phyloP scores from a whole-genome alignment of 2,329 filamentous ascomycete genomes.

The Scytalidium sp. region DNA sequence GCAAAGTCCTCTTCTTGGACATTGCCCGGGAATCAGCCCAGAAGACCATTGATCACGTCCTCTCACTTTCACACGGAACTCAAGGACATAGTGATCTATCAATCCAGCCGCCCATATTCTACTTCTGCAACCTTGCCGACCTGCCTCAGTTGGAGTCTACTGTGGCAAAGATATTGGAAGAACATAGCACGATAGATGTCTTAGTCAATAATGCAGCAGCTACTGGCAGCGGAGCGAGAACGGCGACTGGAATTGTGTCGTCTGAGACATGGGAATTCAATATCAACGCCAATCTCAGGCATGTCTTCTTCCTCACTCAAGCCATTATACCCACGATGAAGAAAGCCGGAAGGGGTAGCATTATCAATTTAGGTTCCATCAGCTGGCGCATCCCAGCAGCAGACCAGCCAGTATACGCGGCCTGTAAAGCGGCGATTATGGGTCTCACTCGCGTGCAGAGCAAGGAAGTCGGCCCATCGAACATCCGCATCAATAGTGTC shows the following conservation, averaged over 20 bases:
- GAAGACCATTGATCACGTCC: conserved; percentile 24
- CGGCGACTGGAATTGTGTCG: conserved; percentile 34
- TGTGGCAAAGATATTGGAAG: conserved; percentile 29
- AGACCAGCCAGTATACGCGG: conserved; percentile 31
- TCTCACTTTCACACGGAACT: background rate
- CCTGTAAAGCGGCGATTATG: conserved; percentile 39
- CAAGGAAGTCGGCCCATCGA: conserved; percentile 26
- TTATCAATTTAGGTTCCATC: conserved; percentile 39
- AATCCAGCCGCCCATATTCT: conserved; percentile 31
- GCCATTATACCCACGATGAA: conserved; percentile 34
- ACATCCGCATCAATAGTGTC: conserved; percentile 38
- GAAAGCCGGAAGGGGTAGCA: conserved; percentile 26
- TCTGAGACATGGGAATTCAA: conserved; percentile 38
- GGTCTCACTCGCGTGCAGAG: conserved; percentile 37
- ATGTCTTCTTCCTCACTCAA: conserved; percentile 41
- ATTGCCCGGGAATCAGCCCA: conserved; percentile 30
- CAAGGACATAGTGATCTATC: background rate
- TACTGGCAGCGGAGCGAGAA: conserved; percentile 19
- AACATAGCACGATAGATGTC: conserved; percentile 26
- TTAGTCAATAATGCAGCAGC: conserved; percentile 35
- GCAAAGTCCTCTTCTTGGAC: conserved; percentile 43
- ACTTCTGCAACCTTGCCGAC: conserved; percentile 40
- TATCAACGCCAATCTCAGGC: conserved; percentile 42
- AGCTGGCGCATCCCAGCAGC: conserved; percentile 33
- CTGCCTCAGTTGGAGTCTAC: conserved; percentile 30